These are phyloP conservation scores for Hyphopichia pseudoburtonii DNA, from an alignment of 1,139 yeast genomes.

Conservation along the genomic window DNA sequence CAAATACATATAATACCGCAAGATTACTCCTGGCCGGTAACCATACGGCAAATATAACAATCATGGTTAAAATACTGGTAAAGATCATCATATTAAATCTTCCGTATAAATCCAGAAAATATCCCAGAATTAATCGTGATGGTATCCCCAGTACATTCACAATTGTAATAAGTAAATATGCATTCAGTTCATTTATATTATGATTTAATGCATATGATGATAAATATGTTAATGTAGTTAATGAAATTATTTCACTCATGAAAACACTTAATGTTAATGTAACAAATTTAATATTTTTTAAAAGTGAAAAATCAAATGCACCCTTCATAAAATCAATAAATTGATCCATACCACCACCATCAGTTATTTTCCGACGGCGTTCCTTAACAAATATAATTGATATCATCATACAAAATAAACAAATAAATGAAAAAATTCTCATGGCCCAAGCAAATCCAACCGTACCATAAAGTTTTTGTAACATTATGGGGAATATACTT, in stretches of 20 bases:
- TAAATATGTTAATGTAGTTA: constrained; percentile 52
- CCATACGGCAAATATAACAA: constrained; percentile 47
- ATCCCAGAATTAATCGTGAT: constrained; percentile 48
- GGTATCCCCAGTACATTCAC: constrained; percentile 49
- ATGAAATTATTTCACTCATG: constrained; percentile 47
- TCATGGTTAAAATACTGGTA: constrained; percentile 34
- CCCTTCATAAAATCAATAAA: constrained; percentile 19
- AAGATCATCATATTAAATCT: constrained; percentile 52
- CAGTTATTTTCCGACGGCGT: background rate
- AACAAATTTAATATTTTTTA: constrained; percentile 40
- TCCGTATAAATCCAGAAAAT: constrained; percentile 49
- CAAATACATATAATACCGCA: constrained; percentile 21
- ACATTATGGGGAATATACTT: constrained; percentile 55
- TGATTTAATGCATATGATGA: constrained; percentile 46
- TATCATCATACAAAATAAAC: constrained; percentile 36
- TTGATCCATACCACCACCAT: background rate
- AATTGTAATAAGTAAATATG: constrained; percentile 47
- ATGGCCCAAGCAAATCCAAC: constrained; percentile 66
- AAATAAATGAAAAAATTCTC: constrained; percentile 53
- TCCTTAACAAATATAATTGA: constrained; percentile 32
- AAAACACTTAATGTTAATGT: constrained; percentile 43
- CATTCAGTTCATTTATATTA: constrained; percentile 38
- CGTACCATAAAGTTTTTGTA: constrained; percentile 42
- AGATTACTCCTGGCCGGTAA: constrained; percentile 32
- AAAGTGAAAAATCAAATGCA: constrained; percentile 40